phyloP scores from a whole-genome alignment of 257 asterid genomes.

The Oldenlandia corymbosa region DNA sequence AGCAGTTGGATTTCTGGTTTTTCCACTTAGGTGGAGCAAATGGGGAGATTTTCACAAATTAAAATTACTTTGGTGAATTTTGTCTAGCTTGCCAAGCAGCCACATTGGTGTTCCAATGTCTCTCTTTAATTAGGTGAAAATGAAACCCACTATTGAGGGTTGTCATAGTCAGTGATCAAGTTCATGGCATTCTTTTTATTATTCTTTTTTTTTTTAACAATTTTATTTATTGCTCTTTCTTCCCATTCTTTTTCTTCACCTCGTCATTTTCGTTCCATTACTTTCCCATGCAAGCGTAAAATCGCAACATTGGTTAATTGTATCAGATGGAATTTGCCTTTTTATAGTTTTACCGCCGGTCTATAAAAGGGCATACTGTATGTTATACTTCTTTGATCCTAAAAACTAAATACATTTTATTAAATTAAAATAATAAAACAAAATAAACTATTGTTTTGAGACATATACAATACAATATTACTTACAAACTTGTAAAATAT shows the following conservation, averaged over 20 bases:
- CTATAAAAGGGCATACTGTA: too few species aligned
- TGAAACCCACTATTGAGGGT: conserved; percentile 8
- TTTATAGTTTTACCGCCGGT: too few species aligned
- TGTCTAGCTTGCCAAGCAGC: neutral
- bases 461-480: too few species aligned
- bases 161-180: neutral
- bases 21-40: conserved; percentile 1
- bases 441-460: too few species aligned
- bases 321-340: too few species aligned
- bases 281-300: too few species aligned
- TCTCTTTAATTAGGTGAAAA: neutral
- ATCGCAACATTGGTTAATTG: too few species aligned
- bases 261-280: too few species aligned
- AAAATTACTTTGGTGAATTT: neutral
- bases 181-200: neutral
- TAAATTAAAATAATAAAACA: too few species aligned
- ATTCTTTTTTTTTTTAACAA: neutral
- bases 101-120: conserved; percentile 11
- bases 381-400: too few species aligned
- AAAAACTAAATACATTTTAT: too few species aligned
- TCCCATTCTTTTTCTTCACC: neutral
- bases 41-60: neutral
- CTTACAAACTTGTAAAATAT: too few species aligned
- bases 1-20: conserved; percentile 1
- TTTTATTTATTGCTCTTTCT: neutral